Evolutionary conservation across 306 rosid species (phyloP).

Genomic region (Castanopsis chinensis): DNA sequence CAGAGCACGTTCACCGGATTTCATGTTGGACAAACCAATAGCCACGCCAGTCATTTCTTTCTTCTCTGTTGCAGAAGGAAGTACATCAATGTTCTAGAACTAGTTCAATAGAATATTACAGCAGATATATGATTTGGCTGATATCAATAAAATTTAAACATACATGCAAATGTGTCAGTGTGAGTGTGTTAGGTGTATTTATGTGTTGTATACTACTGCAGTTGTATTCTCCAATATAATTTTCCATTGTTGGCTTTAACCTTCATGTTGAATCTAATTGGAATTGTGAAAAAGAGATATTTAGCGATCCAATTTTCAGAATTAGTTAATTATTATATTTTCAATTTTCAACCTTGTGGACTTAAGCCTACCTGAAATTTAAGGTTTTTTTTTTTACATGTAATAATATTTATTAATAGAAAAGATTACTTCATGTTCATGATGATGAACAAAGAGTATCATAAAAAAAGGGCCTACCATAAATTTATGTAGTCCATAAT

Average conservation of each 20-base stretch:
- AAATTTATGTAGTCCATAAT: not conserved
- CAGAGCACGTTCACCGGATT: conserved; percentile 78
- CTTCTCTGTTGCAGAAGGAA: conserved; percentile 61
- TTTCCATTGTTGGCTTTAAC: not conserved
- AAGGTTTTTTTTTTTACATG: not conserved
- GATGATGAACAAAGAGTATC: too few species aligned
- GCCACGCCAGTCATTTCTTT: conserved; percentile 92
- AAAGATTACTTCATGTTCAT: too few species aligned
- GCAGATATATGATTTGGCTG: not conserved
- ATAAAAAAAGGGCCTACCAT: not conserved
- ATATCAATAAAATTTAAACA: not conserved
- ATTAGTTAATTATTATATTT: not conserved
- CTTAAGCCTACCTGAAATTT: not conserved
- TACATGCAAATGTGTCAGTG: not conserved
- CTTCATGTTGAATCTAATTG: not conserved
- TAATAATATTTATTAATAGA: too few species aligned
- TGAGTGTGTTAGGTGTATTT: not conserved
- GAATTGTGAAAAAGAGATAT: not conserved
- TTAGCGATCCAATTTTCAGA: not conserved
- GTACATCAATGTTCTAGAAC: conserved; percentile 11
- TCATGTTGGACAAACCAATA: conserved; percentile 83
- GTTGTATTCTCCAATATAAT: not conserved
- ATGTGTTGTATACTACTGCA: not conserved
- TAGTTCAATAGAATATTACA: conserved; percentile 1
- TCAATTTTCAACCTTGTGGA: not conserved